These are phyloP conservation scores for Cercospora brassicicola DNA, from an alignment of 2,329 filamentous ascomycete species.

Conservation along the genomic window DNA sequence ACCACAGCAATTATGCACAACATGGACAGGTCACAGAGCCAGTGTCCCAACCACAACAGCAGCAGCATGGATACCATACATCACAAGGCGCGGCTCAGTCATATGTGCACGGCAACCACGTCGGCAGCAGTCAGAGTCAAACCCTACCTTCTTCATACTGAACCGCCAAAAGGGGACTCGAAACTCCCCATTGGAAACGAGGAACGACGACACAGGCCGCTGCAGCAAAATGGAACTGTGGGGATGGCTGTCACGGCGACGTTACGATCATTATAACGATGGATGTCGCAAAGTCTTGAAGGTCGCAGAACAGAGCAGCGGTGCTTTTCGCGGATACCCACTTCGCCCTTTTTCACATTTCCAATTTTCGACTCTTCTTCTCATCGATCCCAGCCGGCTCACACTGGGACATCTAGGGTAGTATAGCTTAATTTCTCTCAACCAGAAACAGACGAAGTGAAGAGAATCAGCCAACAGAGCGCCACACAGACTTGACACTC, in stretches of 20 bases:
- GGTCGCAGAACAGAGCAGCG: neutral
- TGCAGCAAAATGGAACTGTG: neutral
- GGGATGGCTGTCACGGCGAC: neutral
- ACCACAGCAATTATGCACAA: conserved; percentile 19
- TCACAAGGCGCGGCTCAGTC: conserved; percentile 13
- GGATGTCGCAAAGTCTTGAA: neutral
- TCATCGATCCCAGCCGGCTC: neutral
- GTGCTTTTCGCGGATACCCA: conserved; percentile 6
- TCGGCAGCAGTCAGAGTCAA: conserved; percentile 4
- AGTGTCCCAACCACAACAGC: conserved; percentile 10
- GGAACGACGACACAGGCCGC: neutral
- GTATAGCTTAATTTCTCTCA: conserved; percentile 2
- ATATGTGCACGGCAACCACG: conserved; percentile 13
- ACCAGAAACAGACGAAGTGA: neutral
- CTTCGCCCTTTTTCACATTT: neutral
- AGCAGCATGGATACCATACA: conserved; percentile 12
- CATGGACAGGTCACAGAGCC: conserved; percentile 21
- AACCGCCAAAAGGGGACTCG: neutral
- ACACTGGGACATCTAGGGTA: neutral
- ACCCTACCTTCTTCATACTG: neutral
- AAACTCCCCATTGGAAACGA: neutral
- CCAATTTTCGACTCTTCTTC: neutral
- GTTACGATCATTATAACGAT: neutral
- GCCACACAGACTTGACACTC: no score
- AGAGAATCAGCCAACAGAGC: neutral